Evolutionary conservation across 768 basidiomycete genomes (phyloP), one percentile per base, ranked within the genome.

Genomic region (Amanita thiersii): DNA sequence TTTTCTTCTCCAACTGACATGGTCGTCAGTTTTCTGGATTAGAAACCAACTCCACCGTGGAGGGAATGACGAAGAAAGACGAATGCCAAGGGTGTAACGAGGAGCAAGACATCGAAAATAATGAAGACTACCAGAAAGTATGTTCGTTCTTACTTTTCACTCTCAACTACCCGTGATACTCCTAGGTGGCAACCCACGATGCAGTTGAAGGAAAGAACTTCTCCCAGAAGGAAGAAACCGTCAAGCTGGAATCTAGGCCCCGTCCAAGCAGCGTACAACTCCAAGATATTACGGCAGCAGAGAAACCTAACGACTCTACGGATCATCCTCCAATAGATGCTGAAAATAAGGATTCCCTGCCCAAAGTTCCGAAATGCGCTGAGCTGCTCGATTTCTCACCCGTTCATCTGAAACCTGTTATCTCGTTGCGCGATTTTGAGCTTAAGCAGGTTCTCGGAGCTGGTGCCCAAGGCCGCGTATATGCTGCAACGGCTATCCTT

Each of bases 401-500:
- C n/a, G 7, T 28, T 7, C 6, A 28, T 28, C 26, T n/a, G 7
- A 28, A 28, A 7, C 26, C 26, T n/a, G 26, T 28, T 7, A 28
- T 28, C n/a, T 62, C 33, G 6, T 17, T 35, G 33, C 33, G 15
- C 6, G 12, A 14, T 8, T 35, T 35, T 20, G 19, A 35, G n/a
- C 12, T 52, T 2, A 39, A 25, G 14, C 45, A 43, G 24, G 14
- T 41, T 18, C 15, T 49, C 9, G 48, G 45, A 2, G 28, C 33
- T 14, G 50, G 50, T 12, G 42, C 42, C 4, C 50, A 52, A 34
- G 50, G 50, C 10, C 21, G 35, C n/a, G 50, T 52, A 9, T 52
- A 49, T 24, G 23, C 46, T 3, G 50, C 45, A 3, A 44, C 11
- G n/a, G n/a, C n/a, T n/a, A n/a, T n/a, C 9, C 33, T 17, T 10